phyloP scores from a whole-genome alignment of 371 early-diverging fungal genomes.

The Catenaria anguillulae region DNA sequence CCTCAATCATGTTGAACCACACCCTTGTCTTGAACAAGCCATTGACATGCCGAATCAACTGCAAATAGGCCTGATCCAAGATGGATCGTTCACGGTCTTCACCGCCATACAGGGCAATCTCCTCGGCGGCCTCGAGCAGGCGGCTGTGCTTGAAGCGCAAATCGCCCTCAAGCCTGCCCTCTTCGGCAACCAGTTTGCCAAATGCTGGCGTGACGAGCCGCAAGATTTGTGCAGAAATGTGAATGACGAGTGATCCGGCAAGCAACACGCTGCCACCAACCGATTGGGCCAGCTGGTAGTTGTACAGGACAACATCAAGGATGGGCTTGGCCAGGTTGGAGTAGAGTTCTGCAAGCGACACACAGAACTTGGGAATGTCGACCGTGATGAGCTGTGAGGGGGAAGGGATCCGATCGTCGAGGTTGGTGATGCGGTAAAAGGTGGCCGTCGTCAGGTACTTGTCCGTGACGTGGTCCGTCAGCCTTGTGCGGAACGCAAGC shows the following conservation, averaged over 20 bases:
- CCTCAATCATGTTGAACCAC: constrained; percentile 74
- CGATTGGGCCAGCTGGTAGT: constrained; percentile 28
- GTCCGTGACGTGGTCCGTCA: constrained; percentile 59
- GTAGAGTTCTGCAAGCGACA: constrained; percentile 24
- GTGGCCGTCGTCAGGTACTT: constrained; percentile 40
- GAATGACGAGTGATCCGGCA: constrained; percentile 20
- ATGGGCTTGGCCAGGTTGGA: constrained; percentile 39
- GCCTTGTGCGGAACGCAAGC: constrained; percentile 68
- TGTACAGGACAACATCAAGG: constrained; percentile 35
- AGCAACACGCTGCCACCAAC: constrained; percentile 29
- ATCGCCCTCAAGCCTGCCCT: constrained; percentile 25
- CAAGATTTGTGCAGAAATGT: constrained; percentile 24
- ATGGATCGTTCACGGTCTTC: constrained; percentile 30
- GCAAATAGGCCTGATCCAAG: constrained; percentile 53
- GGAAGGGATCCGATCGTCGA: constrained; percentile 32
- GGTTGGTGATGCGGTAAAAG: constrained; percentile 32
- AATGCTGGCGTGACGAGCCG: constrained; percentile 32
- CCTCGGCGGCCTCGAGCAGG: constrained; percentile 15
- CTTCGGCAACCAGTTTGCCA: constrained; percentile 30
- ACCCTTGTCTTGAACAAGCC: constrained; percentile 57
- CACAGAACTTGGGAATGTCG: constrained; percentile 33
- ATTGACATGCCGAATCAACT: constrained; percentile 66
- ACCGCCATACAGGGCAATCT: constrained; percentile 37
- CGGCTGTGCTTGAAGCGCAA: background rate
- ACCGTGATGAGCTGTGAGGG: constrained; percentile 35